Base-by-base conservation (phyloP, 768 basidiomycete species). In the Russula abietina region DNA sequence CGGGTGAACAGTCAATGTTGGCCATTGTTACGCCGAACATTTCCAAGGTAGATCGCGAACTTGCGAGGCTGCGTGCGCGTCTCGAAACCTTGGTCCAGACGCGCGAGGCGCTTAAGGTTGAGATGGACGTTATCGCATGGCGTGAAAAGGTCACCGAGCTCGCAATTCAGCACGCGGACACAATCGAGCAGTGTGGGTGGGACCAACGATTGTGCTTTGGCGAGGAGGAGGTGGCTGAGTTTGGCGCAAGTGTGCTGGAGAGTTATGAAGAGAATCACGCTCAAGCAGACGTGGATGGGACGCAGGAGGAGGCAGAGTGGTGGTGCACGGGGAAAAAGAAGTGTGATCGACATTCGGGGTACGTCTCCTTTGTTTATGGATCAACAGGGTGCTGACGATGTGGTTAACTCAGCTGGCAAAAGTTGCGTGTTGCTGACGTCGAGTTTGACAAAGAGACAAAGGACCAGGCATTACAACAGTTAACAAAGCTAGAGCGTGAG, bases 141-240 rank as follows among this genome's bases (percentile, higher is more conserved):
- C 81, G 88, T 60, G 87, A 87, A 74, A 81, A 80, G 60, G 72
- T 91, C 32, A 75, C 89, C 17, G 80, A 83, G 60, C 78, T 89
- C 48, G 89, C 89, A 26, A 79, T 76, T n/a, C 82, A 82, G 49
- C 80, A 89, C 41, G 83, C 88, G 11, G 83, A 84, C 62, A 74
- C 76, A n/a, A 71, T 83, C 17, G 81, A 83, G 19, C 82, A 84
- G 68, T 97, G 93, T 73, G 93, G 94, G 5, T 94, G 93, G 86
- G 93, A 97, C 72, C 85, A 87, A 68, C 80, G 93, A 33, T 77
- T 97, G 26, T 88, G 88, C 63, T 86, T 87, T 70, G 87, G 87
- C n/a, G 89, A 92, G 52, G 84, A 86, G 61, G 89, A 91, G 71
- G 91, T 84, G 78, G 80, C 75, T 41, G 87, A 87, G 54, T 87